These are phyloP conservation scores for Cladorrhinum sp. DNA, from an alignment of 2,329 filamentous ascomycete genomes.

Conservation along the genomic window DNA sequence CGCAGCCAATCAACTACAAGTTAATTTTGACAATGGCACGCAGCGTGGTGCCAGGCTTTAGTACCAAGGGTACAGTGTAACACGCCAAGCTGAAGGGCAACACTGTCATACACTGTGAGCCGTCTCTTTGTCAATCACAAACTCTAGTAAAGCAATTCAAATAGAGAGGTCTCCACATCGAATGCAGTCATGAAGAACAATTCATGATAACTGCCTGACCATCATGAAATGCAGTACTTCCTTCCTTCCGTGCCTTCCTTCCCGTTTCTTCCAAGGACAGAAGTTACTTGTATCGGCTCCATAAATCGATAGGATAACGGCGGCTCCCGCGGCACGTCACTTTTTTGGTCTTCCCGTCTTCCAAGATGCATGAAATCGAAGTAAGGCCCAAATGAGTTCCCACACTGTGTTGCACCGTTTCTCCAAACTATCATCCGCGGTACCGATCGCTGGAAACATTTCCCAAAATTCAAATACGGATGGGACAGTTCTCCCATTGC, in stretches of 20 bases:
- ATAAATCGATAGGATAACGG: neutral
- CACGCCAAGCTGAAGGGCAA: neutral
- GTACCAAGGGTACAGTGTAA: too few relatives aligned
- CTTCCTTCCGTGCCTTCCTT: too few relatives aligned
- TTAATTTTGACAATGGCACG: slow-evolving; percentile 6
- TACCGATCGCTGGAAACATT: neutral
- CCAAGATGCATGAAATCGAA: too few relatives aligned
- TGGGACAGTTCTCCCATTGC: too few relatives aligned
- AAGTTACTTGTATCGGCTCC: neutral
- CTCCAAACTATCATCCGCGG: neutral
- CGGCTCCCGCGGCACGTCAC: slow-evolving; percentile 14
- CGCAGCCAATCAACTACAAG: slow-evolving; percentile 9
- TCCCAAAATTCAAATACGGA: too few relatives aligned
- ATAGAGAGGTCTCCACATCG: too few relatives aligned
- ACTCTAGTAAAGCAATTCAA: too few relatives aligned
- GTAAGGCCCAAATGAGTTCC: neutral
- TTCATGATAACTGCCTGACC: too few relatives aligned
- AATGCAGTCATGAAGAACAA: too few relatives aligned
- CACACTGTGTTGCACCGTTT: neutral
- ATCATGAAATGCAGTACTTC: too few relatives aligned
- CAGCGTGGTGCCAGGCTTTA: slow-evolving; percentile 6
- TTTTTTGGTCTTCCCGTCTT: neutral
- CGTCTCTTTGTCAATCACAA: too few relatives aligned
- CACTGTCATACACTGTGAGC: neutral
- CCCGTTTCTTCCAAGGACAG: too few relatives aligned